Base-by-base conservation (phyloP, 345 rosid species). In the Atalantia buxifolia region DNA sequence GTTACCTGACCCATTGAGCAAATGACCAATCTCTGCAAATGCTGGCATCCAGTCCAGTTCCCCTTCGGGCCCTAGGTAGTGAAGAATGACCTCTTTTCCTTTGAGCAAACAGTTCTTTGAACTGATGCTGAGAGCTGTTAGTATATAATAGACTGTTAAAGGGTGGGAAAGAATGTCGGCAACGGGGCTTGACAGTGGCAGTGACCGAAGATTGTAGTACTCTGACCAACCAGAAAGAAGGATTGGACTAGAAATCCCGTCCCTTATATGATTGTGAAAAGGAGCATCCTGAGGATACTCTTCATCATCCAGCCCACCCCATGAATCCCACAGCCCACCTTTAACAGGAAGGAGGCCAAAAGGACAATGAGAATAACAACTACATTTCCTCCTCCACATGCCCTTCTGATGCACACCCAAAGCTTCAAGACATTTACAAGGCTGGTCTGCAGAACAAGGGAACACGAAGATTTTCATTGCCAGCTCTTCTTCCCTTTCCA, bases 311-410 rank as follows among this genome's bases (percentile, higher is more conserved):
- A 90, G 85, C 73, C 88, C 90, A 60, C 88, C 88, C 92, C 90
- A 87, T 42, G 83, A 86, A 60, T 88, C 90, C 76, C 86, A 75
- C n/a, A 80, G 77, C n/a, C 84, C 83, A 67, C 87, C 91, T 74
- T 83, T 87, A 71, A 77, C 69, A 22, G 83, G 85, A 72, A 88
- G 84, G 77, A 87, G 89, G 27, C 90, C 91, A 9, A 84, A 87
- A 22, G 87, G 87, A 57, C 72, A 76, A 75, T 85, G 89, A 71
- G 88, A 84, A 74, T 88, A 87, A 81, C 92, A 87, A 79, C 76
- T 16, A 25, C 90, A 90, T 78, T 88, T 89, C 77, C 89, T 84
- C 79, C 90, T 88, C 93, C 93, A 88, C 92, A 88, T 87, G 38
- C 92, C 90, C 79, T 79, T 87, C 80, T 87, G 87, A 72, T 90